phyloP scores from a whole-genome alignment of 805 yeast genomes.

The Kodamaea sagamina region DNA sequence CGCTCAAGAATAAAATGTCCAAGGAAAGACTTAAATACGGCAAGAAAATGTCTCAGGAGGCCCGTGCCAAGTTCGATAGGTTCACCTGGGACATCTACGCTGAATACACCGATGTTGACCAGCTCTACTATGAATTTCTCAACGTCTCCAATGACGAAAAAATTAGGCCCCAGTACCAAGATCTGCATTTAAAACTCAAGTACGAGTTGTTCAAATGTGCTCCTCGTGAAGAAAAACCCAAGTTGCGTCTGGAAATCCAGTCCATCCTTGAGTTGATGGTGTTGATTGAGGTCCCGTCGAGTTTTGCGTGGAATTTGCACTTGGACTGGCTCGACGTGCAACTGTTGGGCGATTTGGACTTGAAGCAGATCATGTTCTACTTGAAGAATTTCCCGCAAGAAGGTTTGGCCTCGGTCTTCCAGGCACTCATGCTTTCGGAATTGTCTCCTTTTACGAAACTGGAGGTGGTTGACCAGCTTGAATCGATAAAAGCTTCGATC shows the following conservation, averaged over 20 bases:
- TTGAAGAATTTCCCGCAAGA: constrained; percentile 56
- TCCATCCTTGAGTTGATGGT: constrained; percentile 73
- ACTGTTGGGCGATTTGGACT: constrained; percentile 51
- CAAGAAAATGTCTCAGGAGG: constrained; percentile 42
- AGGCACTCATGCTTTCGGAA: constrained; percentile 66
- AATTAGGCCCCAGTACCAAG: constrained; percentile 59
- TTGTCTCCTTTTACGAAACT: constrained; percentile 58
- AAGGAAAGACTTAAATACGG: constrained; percentile 54
- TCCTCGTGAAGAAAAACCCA: constrained; percentile 46
- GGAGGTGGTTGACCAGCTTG: constrained; percentile 5
- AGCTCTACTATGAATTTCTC: constrained; percentile 55
- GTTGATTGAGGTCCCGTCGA: constrained; percentile 55
- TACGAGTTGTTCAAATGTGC: constrained; percentile 54
- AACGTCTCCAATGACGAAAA: constrained; percentile 62
- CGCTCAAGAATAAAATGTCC: constrained; percentile 43
- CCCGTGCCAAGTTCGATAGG: constrained; percentile 38
- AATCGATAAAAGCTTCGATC: not conserved
- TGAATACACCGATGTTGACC: constrained; percentile 50
- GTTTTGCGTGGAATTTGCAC: constrained; percentile 70
- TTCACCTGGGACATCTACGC: constrained; percentile 50
- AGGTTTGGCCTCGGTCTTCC: constrained; percentile 63
- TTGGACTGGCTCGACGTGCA: constrained; percentile 72
- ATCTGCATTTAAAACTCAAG: constrained; percentile 56
- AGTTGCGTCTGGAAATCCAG: constrained; percentile 44
- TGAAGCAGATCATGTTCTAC: constrained; percentile 48